Evolutionary conservation across 805 yeast species (phyloP), one percentile per base, ranked within the genome.

Genomic region (Candida oleophila): DNA sequence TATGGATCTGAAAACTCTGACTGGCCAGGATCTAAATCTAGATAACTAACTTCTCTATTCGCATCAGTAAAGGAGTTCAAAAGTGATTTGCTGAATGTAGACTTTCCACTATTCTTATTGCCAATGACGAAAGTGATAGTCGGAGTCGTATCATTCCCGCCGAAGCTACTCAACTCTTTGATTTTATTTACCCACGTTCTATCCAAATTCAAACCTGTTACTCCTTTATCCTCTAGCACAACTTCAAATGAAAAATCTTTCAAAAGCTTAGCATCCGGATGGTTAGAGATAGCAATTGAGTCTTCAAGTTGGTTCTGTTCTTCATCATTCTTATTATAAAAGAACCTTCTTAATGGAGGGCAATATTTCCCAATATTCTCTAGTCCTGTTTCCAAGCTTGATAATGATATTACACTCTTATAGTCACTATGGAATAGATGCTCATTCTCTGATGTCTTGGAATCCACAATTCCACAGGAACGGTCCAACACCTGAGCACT

Each of bases 1-100:
- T 85, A 90, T 0, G 96, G 94, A 7, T 71, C 69, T 0, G 90
- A 81, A 51, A 76, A 82, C 55, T 87, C 95, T 0, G 96, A 82
- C 59, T 90, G 96, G 0, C 96, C 96, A 0, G 97, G 96, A 59
- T 91, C 98, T 1, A 89, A 60, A 55, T 91, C 97, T 36, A 91
- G 53, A 34, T 82, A 76, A 18, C 76, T 72, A 2, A 83, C 65
- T 3, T 55, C 54, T 2, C 55, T 52, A 3, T 61, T 56, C 5
- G 56, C 47, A 3, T 79, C 56, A 1, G 81, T 53, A 25, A 25
- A 25, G 20, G 14, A 16, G 15, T 87, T 86, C 3, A 80, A 46
- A 4, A 89, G 59, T 2, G 80, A 50, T 50, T 80, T 77, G 11
- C 82, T 62, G 40, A 87, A 73, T 0, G 95, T 85, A 1, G 96